phyloP scores from a whole-genome alignment of 495 filamentous ascomycete species.

The Neurospora sp. region DNA sequence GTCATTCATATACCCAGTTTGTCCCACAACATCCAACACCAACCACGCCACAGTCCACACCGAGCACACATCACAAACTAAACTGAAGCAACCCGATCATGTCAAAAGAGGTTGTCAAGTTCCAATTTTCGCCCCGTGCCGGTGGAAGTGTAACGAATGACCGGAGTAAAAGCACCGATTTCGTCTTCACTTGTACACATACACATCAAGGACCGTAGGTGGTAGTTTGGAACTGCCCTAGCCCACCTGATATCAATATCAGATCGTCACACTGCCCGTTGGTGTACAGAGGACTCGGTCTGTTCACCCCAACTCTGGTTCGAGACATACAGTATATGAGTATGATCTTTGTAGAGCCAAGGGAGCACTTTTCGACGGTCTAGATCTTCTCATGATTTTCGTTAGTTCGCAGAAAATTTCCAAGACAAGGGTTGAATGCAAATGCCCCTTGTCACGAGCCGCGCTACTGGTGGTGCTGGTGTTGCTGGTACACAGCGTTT shows the following conservation, averaged over 20 bases:
- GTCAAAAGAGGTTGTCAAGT: neutral
- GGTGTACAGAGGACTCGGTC: no score
- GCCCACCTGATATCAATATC: neutral
- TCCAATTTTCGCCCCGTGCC: neutral
- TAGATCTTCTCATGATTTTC: neutral
- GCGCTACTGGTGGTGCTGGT: no score
- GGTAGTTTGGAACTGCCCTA: neutral
- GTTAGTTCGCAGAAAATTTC: neutral
- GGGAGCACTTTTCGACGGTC: neutral
- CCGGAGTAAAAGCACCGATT: neutral
- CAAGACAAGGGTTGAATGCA: no score
- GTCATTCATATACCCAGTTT: neutral
- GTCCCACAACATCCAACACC: neutral
- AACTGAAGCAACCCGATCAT: no score
- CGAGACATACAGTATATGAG: no score
- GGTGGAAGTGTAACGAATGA: neutral
- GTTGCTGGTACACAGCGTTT: neutral
- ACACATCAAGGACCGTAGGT: no score
- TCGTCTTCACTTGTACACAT: neutral
- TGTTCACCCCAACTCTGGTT: no score
- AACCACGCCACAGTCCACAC: neutral
- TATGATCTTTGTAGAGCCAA: no score
- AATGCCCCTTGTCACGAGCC: no score
- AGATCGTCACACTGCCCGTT: neutral
- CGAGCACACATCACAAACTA: neutral